Conservation (phyloP, 2,329 filamentous ascomycete genomes). For the Penicillium sp. region DNA sequence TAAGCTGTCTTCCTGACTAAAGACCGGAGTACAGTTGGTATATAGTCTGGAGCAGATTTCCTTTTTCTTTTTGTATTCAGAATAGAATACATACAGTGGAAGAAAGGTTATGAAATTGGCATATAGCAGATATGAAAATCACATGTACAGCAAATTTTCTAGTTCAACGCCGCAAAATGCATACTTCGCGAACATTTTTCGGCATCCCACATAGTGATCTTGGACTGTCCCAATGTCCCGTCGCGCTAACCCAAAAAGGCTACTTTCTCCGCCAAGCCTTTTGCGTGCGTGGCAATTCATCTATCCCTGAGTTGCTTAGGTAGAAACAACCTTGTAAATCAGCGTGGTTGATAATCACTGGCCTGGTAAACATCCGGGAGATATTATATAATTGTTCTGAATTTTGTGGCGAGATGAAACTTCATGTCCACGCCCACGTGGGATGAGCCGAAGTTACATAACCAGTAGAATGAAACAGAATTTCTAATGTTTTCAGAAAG, state of each 20-base stretch:
- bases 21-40: not conserved
- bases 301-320: too few relatives aligned
- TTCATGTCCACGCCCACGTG: not conserved
- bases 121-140: not conserved
- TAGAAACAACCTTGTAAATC: too few relatives aligned
- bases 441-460: slow-evolving; percentile 3
- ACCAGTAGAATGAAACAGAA: slow-evolving; percentile 3
- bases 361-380: too few relatives aligned
- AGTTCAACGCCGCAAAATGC: not conserved
- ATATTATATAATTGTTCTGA: too few relatives aligned
- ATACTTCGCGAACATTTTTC: not conserved
- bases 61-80: not conserved
- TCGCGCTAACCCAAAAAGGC: not conserved
- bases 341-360: too few relatives aligned
- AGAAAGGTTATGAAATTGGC: not conserved
- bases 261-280: slow-evolving; percentile 2
- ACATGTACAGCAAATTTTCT: too few relatives aligned
- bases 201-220: not conserved
- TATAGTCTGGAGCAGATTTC: not conserved
- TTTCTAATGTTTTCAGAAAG: slow-evolving; percentile 1
- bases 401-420: not conserved
- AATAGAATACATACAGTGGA: not conserved
- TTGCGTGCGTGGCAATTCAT: not conserved
- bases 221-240: too few relatives aligned
- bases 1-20: not conserved